Conservation (phyloP, 2,329 filamentous ascomycete species). For the Pseudogymnoascus destructans region DNA sequence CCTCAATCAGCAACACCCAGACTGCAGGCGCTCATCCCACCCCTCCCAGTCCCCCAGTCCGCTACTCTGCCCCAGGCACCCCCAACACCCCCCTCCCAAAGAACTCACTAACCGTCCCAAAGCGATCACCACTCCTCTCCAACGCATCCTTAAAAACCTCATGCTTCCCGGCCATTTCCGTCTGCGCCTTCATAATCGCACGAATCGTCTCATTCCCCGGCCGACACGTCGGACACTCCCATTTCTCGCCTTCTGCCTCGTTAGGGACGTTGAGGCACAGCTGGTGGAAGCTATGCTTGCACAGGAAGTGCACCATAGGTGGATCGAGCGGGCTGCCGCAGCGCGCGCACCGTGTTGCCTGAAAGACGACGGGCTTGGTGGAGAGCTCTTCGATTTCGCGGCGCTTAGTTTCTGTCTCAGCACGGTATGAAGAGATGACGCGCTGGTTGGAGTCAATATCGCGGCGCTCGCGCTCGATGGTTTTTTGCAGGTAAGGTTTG, state of each 20-base stretch:
- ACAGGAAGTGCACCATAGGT: slow-evolving; percentile 88
- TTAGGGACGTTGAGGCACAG: slow-evolving; percentile 56
- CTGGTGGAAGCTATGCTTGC: slow-evolving; percentile 94
- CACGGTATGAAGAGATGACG: slow-evolving; percentile 69
- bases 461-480: slow-evolving; percentile 74
- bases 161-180: slow-evolving; percentile 74
- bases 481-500: slow-evolving; percentile 79
- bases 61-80: slow-evolving; percentile 21
- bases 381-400: slow-evolving; percentile 65
- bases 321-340: slow-evolving; percentile 66
- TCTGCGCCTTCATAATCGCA: slow-evolving; percentile 73
- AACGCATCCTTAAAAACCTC: slow-evolving; percentile 79
- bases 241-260: slow-evolving; percentile 39
- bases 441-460: slow-evolving; percentile 72
- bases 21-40: no score
- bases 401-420: slow-evolving; percentile 69
- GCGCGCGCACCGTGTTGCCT: slow-evolving; percentile 73
- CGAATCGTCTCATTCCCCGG: slow-evolving; percentile 76
- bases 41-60: no score
- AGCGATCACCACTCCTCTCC: slow-evolving; percentile 64
- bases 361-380: slow-evolving; percentile 75
- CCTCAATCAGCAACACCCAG: no score
- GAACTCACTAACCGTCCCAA: slow-evolving; percentile 87
- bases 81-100: slow-evolving; percentile 89
- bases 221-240: slow-evolving; percentile 79